Percentiles rank a stretch among this genome's conserved stretches.
Conservation (phyloP, 805 yeast species). For the Blastobotrys mokoenaii region DNA sequence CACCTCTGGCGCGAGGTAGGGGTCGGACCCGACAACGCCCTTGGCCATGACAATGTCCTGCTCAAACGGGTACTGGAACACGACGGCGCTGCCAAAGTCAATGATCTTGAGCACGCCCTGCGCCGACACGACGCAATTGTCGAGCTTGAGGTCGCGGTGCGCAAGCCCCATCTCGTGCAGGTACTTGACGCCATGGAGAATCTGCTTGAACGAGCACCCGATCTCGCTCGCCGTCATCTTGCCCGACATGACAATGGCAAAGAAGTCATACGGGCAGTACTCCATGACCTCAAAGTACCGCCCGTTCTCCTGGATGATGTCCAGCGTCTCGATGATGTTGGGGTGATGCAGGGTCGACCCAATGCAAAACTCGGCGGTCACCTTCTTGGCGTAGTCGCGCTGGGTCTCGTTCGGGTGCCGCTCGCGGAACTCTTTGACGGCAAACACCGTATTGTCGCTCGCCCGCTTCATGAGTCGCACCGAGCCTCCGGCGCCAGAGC, state of each 20-base stretch:
- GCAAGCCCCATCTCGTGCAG: conserved; percentile 80
- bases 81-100: conserved; percentile 90
- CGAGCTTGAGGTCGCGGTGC: conserved; percentile 86
- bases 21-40: conserved; percentile 94
- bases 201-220: conserved; percentile 76
- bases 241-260: conserved; percentile 87
- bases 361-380: conserved; percentile 71
- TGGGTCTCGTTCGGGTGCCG: conserved; percentile 54
- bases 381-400: conserved; percentile 65
- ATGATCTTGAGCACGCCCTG: conserved; percentile 76
- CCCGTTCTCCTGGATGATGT: conserved; percentile 61
- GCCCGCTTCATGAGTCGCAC: conserved; percentile 69
- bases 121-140: conserved; percentile 77
- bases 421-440: conserved; percentile 78
- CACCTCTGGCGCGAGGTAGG: conserved; percentile 92
- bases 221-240: conserved; percentile 63
- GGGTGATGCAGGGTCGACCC: conserved; percentile 73
- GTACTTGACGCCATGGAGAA: conserved; percentile 64
- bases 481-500: conserved; percentile 93
- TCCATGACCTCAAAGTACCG: conserved; percentile 79
- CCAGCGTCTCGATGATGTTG: conserved; percentile 74
- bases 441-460: conserved; percentile 56
- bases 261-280: conserved; percentile 84
- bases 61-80: conserved; percentile 61
- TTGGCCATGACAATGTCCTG: conserved; percentile 52